A percentile compares a stretch with the other conserved stretches of the same genome.
These are phyloP conservation scores for Colletotrichum sp. DNA, from an alignment of 2,329 filamentous ascomycete genomes.

Conservation along the genomic window DNA sequence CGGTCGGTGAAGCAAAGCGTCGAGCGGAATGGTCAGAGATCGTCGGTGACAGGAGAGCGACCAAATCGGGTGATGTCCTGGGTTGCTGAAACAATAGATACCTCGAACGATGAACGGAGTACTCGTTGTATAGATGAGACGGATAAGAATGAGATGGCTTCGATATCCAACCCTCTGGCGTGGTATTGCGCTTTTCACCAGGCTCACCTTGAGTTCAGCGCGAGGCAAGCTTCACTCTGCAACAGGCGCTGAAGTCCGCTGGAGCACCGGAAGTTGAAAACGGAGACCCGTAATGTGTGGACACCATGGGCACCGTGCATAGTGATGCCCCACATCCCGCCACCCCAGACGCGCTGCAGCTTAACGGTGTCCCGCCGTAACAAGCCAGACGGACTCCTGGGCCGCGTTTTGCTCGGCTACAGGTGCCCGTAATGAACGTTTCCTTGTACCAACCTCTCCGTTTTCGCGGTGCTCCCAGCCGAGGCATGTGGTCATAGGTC, in stretches of 20 bases:
- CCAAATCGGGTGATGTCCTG: neutral
- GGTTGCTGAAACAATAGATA: neutral
- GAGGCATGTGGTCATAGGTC: conserved; percentile 23
- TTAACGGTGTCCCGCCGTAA: neutral
- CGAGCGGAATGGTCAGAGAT: neutral
- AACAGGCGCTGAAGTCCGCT: conserved; percentile 18
- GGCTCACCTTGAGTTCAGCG: conserved; percentile 12
- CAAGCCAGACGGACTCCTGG: neutral
- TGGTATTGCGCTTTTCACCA: neutral
- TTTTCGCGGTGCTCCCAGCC: conserved; percentile 6
- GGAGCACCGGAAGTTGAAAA: conserved; percentile 14
- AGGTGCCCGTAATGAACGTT: neutral
- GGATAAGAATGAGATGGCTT: neutral
- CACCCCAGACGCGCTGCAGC: neutral
- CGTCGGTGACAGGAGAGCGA: neutral
- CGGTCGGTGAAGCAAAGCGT: neutral
- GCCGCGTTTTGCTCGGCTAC: neutral
- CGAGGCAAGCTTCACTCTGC: conserved; percentile 11
- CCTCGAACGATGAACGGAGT: neutral
- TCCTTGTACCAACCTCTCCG: neutral
- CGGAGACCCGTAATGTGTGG: conserved; percentile 8
- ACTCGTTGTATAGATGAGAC: neutral
- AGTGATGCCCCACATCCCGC: neutral
- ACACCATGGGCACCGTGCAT: conserved; percentile 16
- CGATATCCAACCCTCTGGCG: neutral